Evolutionary conservation across 371 early-diverging fungal genomes (phyloP), one percentile per base, ranked within the genome.

Genomic region (Haplosporangium sp.): DNA sequence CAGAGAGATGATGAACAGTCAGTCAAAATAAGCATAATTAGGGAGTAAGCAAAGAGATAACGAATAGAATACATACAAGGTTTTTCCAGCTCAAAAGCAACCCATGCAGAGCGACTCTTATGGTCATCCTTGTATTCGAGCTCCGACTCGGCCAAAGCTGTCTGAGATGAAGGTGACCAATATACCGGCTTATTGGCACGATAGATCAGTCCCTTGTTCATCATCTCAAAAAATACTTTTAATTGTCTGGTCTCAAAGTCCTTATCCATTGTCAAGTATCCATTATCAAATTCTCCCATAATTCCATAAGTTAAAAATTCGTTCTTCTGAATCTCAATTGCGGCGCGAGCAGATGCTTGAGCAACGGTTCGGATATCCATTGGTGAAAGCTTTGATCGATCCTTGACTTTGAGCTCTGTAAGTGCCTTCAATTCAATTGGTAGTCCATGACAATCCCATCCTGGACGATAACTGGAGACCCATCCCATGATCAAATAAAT

Each of bases 371-470:
- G 87, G 37, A 96, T 92, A 65, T 91, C 87, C 63, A 81, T 82
- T 0, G 96, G 91, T 15, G 90, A 79, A 27, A 93, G 76, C 38
- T 83, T 83, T 3, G 69, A 63, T 4, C 56, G 57, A 63, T 65
- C 70, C 63, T 61, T 84, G 77, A 84, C 89, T 69, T 88, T 88
- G 35, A 94, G 83, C 62, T 87, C 86, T 15, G 90, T 90, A 42
- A 95, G 82, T 2, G 96, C 96, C 83, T 97, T 98, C 58, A 96
- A 88, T 83, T 98, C 99, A 65, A 98, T 97, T 10, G 99, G 99
- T 38, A 98, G 84, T 2, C 99, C 99, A 74, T 98, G 99, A 71
- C 96, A 96, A 85, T 98, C 99, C 93, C 96, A 98, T 58, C 99
- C 99, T 70, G 98, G 98, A 10, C 94, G 91, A 77, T 96, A 92